Evolutionary conservation across 192 early-diverging fungal species (phyloP).

Genomic region (Rhizophagus clarus): DNA sequence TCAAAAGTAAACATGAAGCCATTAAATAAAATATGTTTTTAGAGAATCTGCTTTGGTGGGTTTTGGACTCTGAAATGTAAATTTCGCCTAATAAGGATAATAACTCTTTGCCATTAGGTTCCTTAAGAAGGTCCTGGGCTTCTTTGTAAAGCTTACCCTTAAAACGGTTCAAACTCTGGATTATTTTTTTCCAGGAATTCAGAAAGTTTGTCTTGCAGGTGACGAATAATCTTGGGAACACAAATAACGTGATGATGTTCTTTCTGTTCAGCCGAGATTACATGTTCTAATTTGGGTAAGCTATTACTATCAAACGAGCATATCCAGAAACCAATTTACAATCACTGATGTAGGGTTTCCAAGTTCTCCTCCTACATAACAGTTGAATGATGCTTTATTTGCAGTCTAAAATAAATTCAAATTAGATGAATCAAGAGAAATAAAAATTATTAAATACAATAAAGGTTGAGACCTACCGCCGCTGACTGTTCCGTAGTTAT

Average conservation of each 20-base stretch:
- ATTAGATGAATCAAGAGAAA: neutral
- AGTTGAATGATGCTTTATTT: neutral
- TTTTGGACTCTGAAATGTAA: neutral
- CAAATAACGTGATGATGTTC: neutral
- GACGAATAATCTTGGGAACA: neutral
- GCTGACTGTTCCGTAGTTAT: neutral
- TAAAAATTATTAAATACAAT: neutral
- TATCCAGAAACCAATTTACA: neutral
- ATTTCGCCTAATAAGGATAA: neutral
- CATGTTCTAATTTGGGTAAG: neutral
- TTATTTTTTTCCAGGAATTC: neutral
- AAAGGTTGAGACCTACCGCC: neutral
- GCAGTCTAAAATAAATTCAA: neutral
- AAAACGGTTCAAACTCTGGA: neutral
- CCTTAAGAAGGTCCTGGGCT: neutral
- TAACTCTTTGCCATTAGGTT: neutral
- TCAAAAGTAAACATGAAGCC: too few relatives aligned
- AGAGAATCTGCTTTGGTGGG: neutral
- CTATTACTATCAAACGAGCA: neutral
- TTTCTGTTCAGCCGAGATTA: neutral
- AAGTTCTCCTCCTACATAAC: neutral
- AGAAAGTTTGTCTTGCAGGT: constrained; percentile 1
- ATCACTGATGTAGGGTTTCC: constrained; percentile 6
- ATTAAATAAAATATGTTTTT: too few relatives aligned
- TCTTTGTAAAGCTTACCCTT: neutral